Evolutionary conservation across 352 stramenopile species (phyloP).

Genomic region (Phytophthora melonis): DNA sequence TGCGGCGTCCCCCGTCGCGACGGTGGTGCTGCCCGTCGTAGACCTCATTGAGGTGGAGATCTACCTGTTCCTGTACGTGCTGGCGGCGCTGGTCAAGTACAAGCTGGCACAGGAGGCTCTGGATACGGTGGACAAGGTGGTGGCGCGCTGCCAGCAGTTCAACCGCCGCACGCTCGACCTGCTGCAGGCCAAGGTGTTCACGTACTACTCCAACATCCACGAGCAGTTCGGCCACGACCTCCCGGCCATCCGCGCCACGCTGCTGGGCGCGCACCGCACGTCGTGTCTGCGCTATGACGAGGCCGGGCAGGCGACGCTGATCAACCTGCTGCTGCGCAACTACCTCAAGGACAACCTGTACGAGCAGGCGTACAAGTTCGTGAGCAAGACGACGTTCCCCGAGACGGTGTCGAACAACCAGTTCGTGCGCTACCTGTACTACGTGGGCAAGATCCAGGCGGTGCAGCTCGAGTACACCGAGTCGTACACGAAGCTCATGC

Average conservation of each 20-base stretch:
- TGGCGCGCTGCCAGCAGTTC: slow-evolving; percentile 76
- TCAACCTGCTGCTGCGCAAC: slow-evolving; percentile 93
- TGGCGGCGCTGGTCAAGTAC: slow-evolving; percentile 80
- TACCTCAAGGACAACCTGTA: slow-evolving; percentile 92
- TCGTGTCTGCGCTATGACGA: slow-evolving; percentile 91
- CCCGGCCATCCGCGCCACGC: slow-evolving; percentile 63
- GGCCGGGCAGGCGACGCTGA: slow-evolving; percentile 89
- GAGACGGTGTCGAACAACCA: slow-evolving; percentile 98
- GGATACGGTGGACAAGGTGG: slow-evolving; percentile 57
- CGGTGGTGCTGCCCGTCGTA: slow-evolving; percentile 56
- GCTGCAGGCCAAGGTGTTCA: slow-evolving; percentile 83
- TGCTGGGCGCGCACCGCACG: slow-evolving; percentile 89
- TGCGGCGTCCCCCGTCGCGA: slow-evolving; percentile 3
- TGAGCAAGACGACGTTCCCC: slow-evolving; percentile 90
- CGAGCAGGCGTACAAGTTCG: slow-evolving; percentile 94
- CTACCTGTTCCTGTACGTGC: slow-evolving; percentile 83
- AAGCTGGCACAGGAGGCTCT: slow-evolving; percentile 67
- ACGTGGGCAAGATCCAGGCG: slow-evolving; percentile 96
- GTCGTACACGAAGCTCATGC: slow-evolving; percentile 96
- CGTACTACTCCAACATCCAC: slow-evolving; percentile 81
- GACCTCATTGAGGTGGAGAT: slow-evolving; percentile 90
- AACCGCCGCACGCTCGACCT: slow-evolving; percentile 84
- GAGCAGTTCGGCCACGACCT: slow-evolving; percentile 73
- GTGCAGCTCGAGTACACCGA: slow-evolving; percentile 98
- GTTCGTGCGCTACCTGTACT: slow-evolving; percentile 98